Conservation (phyloP, 116 monocot species). For the Thalassia testudinum region DNA sequence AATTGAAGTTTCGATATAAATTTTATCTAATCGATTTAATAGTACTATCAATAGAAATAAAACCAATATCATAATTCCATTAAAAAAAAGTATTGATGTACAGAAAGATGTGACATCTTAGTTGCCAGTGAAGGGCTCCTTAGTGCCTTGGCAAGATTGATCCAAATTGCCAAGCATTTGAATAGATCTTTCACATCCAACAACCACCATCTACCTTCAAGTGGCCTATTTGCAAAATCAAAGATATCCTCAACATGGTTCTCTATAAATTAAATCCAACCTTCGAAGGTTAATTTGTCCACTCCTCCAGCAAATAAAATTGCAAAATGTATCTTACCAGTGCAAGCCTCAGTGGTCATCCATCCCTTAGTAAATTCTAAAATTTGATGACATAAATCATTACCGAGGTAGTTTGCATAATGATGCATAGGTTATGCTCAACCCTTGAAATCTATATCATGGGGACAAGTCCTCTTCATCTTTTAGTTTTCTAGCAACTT, state of each 20-base stretch:
- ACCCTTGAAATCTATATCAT: slow-evolving; percentile 88
- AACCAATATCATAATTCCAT: too few species aligned
- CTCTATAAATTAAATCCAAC: slow-evolving; percentile 63
- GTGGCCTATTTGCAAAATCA: slow-evolving; percentile 89
- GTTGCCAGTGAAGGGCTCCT: slow-evolving; percentile 81
- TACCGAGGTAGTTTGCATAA: slow-evolving; percentile 84
- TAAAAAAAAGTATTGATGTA: slow-evolving; percentile 44
- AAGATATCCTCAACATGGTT: slow-evolving; percentile 80
- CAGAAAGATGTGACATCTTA: slow-evolving; percentile 65
- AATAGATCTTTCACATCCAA: slow-evolving; percentile 83
- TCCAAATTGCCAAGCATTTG: slow-evolving; percentile 87
- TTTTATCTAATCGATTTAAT: too few species aligned
- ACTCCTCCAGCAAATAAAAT: slow-evolving; percentile 77
- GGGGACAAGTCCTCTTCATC: slow-evolving; percentile 93
- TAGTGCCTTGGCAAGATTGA: slow-evolving; percentile 85
- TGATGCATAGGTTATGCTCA: slow-evolving; percentile 98
- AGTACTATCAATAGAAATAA: too few species aligned
- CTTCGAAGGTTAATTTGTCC: slow-evolving; percentile 79
- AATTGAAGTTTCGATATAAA: too few species aligned
- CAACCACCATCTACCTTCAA: slow-evolving; percentile 91
- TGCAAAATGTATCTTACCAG: slow-evolving; percentile 95
- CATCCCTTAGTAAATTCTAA: slow-evolving; percentile 88
- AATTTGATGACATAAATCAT: slow-evolving; percentile 80
- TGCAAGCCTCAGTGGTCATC: slow-evolving; percentile 61
- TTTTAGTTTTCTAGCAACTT: slow-evolving; percentile 92